Evolutionary conservation across 495 filamentous ascomycete genomes (phyloP), one percentile per base, ranked within the genome.

Genomic region (Pseudomonodictys pantanalensis): DNA sequence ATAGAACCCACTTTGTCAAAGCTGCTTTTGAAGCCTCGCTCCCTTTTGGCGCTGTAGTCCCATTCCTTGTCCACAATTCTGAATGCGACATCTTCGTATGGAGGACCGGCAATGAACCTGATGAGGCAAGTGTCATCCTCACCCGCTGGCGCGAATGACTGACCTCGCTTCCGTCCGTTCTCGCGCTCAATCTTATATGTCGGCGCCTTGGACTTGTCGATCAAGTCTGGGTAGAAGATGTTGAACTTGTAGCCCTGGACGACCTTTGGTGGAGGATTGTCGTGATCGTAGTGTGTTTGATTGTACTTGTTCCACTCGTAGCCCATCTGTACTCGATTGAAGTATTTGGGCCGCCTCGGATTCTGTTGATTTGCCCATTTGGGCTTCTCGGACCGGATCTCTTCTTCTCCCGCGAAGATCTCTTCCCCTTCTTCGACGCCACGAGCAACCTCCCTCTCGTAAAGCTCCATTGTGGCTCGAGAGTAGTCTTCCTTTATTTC

Each of bases 291-390:
- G 76, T 99, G 93, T 1, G 93, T 99, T 73, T 99, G 93, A 67
- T 99, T 99, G 78, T 99, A 99, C 70, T 99, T 99, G 72, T 99
- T 99, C 93, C 93, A 99, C 71, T 99, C 93, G 73, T 97, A 99
- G 38, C 93, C 93, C 90, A 96, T 97, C 73, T 96, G 91, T 38
- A 97, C 92, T 20, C 93, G 86, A 70, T 97, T 97, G 80, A 99
- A 97, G 75, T 97, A 97, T 28, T 89, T 82, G 9, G 93, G 95
- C 75, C 97, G 97, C 49, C 93, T 81, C 22, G 95, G 92, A 15
- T 91, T 84, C 68, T 96, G 88, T 72, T 95, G 95, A 69, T 83
- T 81, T 15, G 91, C 88, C 93, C 93, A 99, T 62, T 85, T 82
- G 3, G 90, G 85, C 58, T 83, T 85, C 1, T 73, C 68, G 32